A percentile compares a stretch with the other conserved stretches of the same genome.
Evolutionary conservation across 768 basidiomycete genomes (phyloP).

Genomic region (Dacryopinax primogenitus): DNA sequence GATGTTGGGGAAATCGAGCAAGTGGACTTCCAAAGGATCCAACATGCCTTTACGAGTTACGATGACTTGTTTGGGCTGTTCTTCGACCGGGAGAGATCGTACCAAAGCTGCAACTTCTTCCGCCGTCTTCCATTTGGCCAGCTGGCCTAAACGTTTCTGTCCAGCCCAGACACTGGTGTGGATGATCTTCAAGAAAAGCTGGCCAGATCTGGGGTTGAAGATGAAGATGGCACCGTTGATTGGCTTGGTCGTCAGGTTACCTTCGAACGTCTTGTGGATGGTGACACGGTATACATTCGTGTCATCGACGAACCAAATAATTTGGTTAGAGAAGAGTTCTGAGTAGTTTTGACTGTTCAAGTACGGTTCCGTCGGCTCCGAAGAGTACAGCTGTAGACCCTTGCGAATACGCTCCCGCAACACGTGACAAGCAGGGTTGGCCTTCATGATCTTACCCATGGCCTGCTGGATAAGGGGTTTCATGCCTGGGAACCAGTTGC

Average conservation of each 20-base stretch:
- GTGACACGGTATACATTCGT: slow-evolving; percentile 99
- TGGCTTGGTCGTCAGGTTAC: slow-evolving; percentile 98
- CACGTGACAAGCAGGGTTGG: slow-evolving; percentile 94
- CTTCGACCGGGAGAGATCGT: slow-evolving; percentile 96
- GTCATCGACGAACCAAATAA: slow-evolving; percentile 99
- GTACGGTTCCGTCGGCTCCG: slow-evolving; percentile 98
- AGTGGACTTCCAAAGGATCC: slow-evolving; percentile 92
- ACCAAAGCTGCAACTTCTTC: slow-evolving; percentile 99
- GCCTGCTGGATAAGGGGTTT: slow-evolving; percentile 97
- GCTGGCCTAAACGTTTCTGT: slow-evolving; percentile 97
- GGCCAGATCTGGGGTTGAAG: slow-evolving; percentile 97
- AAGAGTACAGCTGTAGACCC: slow-evolving; percentile 94
- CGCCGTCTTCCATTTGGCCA: slow-evolving; percentile 99
- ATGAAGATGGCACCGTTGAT: slow-evolving; percentile 99
- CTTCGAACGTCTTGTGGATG: slow-evolving; percentile 99
- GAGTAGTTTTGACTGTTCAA: slow-evolving; percentile 97
- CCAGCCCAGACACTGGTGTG: slow-evolving; percentile 99
- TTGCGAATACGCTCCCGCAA: slow-evolving; percentile 97
- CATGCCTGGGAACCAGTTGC: slow-evolving; percentile 98
- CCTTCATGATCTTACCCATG: slow-evolving; percentile 99
- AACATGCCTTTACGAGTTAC: slow-evolving; percentile 99
- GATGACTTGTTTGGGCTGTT: slow-evolving; percentile 99
- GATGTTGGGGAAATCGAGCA: slow-evolving; percentile 99
- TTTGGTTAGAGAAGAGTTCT: slow-evolving; percentile 94
- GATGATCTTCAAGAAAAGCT: slow-evolving; percentile 96